Evolutionary conservation across 148 eudicot genomes (phyloP).

Genomic region (Drosera capensis): DNA sequence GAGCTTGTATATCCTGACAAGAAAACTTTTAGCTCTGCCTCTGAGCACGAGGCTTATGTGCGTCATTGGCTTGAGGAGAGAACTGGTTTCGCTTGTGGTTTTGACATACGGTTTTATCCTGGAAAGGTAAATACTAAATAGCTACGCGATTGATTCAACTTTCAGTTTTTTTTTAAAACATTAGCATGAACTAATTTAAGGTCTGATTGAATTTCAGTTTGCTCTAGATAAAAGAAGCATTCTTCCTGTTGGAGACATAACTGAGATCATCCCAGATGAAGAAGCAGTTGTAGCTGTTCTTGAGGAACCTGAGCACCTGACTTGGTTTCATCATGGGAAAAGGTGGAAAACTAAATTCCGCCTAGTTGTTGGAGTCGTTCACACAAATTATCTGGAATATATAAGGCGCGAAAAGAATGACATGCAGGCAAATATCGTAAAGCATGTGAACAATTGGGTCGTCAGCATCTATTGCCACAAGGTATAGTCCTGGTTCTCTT

Average conservation of each 20-base stretch:
- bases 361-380: constrained; percentile 73
- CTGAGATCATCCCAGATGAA: constrained; percentile 67
- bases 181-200: neutral
- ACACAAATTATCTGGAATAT: constrained; percentile 88
- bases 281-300: constrained; percentile 92
- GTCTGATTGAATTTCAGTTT: constrained; percentile 41
- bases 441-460: constrained; percentile 75
- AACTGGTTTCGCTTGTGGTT: constrained; percentile 33
- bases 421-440: constrained; percentile 52
- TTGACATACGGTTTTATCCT: constrained; percentile 68
- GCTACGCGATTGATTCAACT: neutral
- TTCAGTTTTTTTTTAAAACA: too few relatives aligned
- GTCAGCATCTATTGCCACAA: constrained; percentile 83
- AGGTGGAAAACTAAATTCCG: constrained; percentile 84
- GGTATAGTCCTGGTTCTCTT: constrained; percentile 18
- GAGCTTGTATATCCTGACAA: constrained; percentile 62
- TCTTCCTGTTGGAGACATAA: constrained; percentile 85
- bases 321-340: constrained; percentile 98
- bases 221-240: constrained; percentile 73
- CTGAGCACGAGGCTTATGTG: constrained; percentile 67
- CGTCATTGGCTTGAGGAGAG: constrained; percentile 83
- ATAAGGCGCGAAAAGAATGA: constrained; percentile 82
- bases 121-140: constrained; percentile 40
- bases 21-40: constrained; percentile 37
- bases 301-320: constrained; percentile 98